Evolutionary conservation across 2,329 filamentous ascomycete genomes (phyloP), one percentile per base, ranked within the genome.

Genomic region (Penicillium hordei): DNA sequence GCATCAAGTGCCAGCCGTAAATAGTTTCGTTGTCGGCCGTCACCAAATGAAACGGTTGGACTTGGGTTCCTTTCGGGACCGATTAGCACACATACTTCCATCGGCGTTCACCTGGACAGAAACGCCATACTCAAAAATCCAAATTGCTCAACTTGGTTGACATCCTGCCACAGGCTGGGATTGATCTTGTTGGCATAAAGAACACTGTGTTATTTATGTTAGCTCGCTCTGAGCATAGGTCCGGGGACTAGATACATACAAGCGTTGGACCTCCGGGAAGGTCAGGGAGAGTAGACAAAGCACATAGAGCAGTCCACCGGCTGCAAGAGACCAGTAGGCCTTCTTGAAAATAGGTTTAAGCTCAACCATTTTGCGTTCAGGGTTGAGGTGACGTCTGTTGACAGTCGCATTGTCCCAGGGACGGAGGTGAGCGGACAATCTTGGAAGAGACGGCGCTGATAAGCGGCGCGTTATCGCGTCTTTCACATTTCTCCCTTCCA

Each of bases 1-100:
- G 93, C 48, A 97, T 78, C 54, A 97, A 83, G 70, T 97, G 93
- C 93, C 93, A 97, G 27, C 89, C 90, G 70, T 94, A 95, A 19
- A 97, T 78, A 2, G 80, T 85, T 73, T 93, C 88, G 39, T 86
- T 85, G 72, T 97, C 93, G 1, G 85, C 79, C 0, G 91, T 94
- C 4, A 76, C 78, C 38, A 97, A 76, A 48, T 84, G 86, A 72
- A 97, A 97, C 0, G 93, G 90, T 6, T 91, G 92, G 3, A 96
- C 89, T 76, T 97, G 93, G 65, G 92, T 91, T 70, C 86, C 90
- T 93, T 65, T 25, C 17, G n/a, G 8, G 12, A 27, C 2, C 25
- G 45, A 44, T 68, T 55, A 71, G 59, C 40, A 31, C 55, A 12
- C 13, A 27, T 36, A n/a, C 36, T 8, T 60, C 43, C 3, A 8